Conservation (phyloP, 179 eudicot species). For the Carnegiea gigantea region DNA sequence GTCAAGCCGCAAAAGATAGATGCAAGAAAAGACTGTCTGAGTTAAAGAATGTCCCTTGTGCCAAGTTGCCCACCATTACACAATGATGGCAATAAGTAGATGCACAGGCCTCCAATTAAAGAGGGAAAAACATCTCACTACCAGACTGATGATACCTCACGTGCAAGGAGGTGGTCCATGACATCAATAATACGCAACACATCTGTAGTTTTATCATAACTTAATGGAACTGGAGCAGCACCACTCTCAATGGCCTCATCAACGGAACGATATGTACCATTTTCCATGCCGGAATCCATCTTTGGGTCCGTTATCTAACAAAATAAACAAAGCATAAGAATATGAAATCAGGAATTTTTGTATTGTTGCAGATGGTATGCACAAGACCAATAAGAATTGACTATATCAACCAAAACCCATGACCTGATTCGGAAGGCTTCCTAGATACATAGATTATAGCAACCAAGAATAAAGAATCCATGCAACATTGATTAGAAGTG, state of each 20-base stretch:
- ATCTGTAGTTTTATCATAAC: constrained; percentile 72
- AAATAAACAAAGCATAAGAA: constrained; percentile 13
- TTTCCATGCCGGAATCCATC: constrained; percentile 97
- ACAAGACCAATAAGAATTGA: not conserved
- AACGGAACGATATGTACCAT: constrained; percentile 66
- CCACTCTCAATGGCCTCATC: constrained; percentile 95
- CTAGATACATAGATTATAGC: constrained; percentile 1
- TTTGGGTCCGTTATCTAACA: constrained; percentile 97
- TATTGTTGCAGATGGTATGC: not conserved
- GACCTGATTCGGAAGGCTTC: not conserved
- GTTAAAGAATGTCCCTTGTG: constrained; percentile 97
- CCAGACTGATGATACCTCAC: constrained; percentile 67
- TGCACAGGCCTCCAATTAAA: not conserved
- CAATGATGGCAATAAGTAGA: constrained; percentile 17
- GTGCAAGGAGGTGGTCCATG: constrained; percentile 91
- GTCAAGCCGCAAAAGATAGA: constrained; percentile 85
- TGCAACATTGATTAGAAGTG: not conserved
- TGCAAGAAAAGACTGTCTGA: constrained; percentile 88
- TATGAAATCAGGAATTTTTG: constrained; percentile 3
- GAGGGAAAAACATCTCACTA: constrained; percentile 3
- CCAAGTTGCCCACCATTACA: constrained; percentile 92
- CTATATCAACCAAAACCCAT: not conserved
- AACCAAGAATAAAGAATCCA: not conserved
- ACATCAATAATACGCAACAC: constrained; percentile 64
- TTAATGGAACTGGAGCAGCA: constrained; percentile 93